Percentiles rank a stretch among this genome's conserved stretches.
Evolutionary conservation across 2,329 filamentous ascomycete species (phyloP).

Genomic region (Aspergillus aculeatus): DNA sequence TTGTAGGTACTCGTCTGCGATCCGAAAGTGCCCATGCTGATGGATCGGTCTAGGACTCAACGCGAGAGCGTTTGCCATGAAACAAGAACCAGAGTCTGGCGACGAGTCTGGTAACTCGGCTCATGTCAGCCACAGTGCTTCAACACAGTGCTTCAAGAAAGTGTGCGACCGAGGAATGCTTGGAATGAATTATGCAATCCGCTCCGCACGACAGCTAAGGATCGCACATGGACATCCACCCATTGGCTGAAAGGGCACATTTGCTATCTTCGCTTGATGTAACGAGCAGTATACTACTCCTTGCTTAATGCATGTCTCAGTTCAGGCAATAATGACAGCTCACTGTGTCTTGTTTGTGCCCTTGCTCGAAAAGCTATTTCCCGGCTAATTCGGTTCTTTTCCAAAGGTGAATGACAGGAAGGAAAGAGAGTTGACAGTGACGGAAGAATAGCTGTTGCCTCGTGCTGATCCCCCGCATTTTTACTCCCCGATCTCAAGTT

Average conservation of each 20-base stretch:
- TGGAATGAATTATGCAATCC: neutral
- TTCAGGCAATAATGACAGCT: neutral
- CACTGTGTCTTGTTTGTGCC: too few species aligned
- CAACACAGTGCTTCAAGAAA: neutral
- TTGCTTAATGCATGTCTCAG: neutral
- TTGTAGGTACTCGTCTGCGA: constrained; percentile 41
- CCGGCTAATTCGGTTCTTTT: too few species aligned
- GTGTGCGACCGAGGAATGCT: neutral
- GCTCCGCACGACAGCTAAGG: neutral
- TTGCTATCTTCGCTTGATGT: neutral
- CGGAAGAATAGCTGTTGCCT: neutral
- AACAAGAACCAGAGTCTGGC: neutral
- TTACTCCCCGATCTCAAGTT: neutral
- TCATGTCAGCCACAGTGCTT: neutral
- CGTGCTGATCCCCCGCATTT: neutral
- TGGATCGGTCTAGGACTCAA: neutral
- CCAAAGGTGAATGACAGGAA: too few species aligned
- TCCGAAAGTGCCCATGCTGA: constrained; percentile 32
- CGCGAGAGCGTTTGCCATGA: neutral
- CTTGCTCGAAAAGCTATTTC: too few species aligned
- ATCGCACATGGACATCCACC: neutral
- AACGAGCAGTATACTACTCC: neutral
- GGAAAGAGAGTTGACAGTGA: too few species aligned
- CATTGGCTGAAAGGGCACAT: neutral
- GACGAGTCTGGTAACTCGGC: neutral